These are phyloP conservation scores for Haplosporangium gracile DNA, from an alignment of 192 early-diverging fungal species.

Conservation along the genomic window DNA sequence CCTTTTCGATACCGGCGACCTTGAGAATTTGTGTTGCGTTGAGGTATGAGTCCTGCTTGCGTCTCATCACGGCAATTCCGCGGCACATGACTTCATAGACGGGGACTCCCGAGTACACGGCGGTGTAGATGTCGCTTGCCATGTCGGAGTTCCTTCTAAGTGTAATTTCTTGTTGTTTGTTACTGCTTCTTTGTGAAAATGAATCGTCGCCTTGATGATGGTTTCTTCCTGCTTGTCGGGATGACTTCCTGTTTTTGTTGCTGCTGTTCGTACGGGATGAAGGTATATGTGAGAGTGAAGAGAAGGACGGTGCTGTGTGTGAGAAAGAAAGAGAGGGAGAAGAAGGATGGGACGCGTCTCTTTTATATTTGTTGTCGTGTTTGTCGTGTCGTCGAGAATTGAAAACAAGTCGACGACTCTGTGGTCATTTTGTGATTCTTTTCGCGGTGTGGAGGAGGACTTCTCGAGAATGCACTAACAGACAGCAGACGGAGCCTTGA, in stretches of 20 bases:
- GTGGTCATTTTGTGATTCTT: not conserved
- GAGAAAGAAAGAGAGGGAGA: not conserved
- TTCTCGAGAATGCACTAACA: too few species aligned
- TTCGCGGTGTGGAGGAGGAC: too few species aligned
- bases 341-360: not conserved
- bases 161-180: not conserved
- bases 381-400: not conserved
- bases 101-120: constrained; percentile 74
- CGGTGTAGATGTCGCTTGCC: constrained; percentile 63
- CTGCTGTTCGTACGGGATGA: not conserved
- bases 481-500: too few species aligned
- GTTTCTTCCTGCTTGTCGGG: not conserved
- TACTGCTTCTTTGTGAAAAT: not conserved
- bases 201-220: not conserved
- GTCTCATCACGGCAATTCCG: constrained; percentile 83
- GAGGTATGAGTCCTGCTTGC: constrained; percentile 83
- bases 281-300: not conserved
- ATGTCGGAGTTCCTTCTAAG: not conserved
- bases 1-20: constrained; percentile 89
- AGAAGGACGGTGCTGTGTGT: not conserved
- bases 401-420: not conserved
- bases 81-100: constrained; percentile 86
- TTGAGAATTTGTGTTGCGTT: constrained; percentile 97
- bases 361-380: not conserved
- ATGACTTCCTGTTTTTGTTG: not conserved